Evolutionary conservation across 768 basidiomycete species (phyloP), one percentile per base, ranked within the genome.

Genomic region (Trametes cinnabarina): DNA sequence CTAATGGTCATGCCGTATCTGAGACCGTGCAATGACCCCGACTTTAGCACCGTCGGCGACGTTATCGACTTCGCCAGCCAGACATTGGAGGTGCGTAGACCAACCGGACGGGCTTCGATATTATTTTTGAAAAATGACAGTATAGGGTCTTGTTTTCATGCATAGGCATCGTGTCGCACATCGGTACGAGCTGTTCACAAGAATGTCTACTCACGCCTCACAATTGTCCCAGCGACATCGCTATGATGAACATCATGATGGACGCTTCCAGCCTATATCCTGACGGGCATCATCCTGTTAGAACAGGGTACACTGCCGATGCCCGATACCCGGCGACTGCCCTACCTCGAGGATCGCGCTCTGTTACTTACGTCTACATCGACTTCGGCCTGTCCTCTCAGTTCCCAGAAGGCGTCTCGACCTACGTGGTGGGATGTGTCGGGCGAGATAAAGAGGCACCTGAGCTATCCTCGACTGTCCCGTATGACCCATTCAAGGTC

Each of bases 281-380:
- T 2, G 8, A 61, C 1, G 66, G 62, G 11, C 62, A 66, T 25
- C 66, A 66, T 48, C 66, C 63, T 1, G 54, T 74, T 4, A 62
- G 69, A 5, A 62, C 64, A 0, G 61, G 70, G 28, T 68, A 53
- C 39, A 63, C 76, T 15, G 66, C 68, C 0, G 75, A 77, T 52
- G 72, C 69, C 3, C 58, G 72, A 17, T 68, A 70, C 2, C 57
- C 65, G 1, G 48, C 73, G n/a, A 40, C 51, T 5, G 72, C 73
- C 0, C 55, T 73, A 15, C 59, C 71, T 0, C 67, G 75, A 19
- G 69, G 70, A 17, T 67, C 71, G 34, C 60, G 70, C 39, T 68
- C 72, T 3, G 73, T 78, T 11, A 69, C 71, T 3, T 65, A 68
- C 55, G 63, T 46, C 60, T 61, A 63, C 26, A 63, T 68, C 54